A percentile compares a stretch with the other conserved stretches of the same genome.
These are phyloP conservation scores for Sugiyamaella marilandica DNA, from an alignment of 805 yeast species.

Conservation along the genomic window DNA sequence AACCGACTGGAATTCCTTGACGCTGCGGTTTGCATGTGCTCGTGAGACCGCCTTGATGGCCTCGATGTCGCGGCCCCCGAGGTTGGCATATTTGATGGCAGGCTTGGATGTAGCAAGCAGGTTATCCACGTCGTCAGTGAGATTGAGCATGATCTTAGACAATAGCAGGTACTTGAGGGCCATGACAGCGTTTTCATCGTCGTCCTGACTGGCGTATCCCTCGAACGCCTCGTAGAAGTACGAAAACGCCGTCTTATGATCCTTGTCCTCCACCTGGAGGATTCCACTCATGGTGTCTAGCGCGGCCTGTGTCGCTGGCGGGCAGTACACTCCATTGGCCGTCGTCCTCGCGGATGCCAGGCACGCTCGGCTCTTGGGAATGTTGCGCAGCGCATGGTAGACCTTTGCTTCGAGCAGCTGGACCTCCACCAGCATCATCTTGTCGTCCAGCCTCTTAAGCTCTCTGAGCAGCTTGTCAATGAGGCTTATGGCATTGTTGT, in stretches of 20 bases:
- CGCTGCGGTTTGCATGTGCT: conserved; percentile 84
- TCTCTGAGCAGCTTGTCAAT: conserved; percentile 71
- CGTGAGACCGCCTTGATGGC: conserved; percentile 92
- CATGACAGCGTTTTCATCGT: conserved; percentile 49
- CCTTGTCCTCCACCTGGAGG: conserved; percentile 93
- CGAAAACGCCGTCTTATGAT: conserved; percentile 91
- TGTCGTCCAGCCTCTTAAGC: conserved; percentile 91
- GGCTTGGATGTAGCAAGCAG: conserved; percentile 65
- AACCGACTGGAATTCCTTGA: conserved; percentile 86
- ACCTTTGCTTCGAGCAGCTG: conserved; percentile 87
- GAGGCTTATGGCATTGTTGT: conserved; percentile 65
- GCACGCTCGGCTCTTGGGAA: conserved; percentile 87
- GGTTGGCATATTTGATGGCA: conserved; percentile 56
- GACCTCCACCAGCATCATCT: conserved; percentile 90
- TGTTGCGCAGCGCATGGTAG: conserved; percentile 84
- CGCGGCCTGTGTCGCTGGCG: conserved; percentile 90
- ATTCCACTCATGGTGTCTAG: conserved; percentile 94
- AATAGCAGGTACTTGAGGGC: conserved; percentile 89
- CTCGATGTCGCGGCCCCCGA: conserved; percentile 70
- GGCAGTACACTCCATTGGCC: conserved; percentile 95
- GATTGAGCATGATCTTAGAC: conserved; percentile 87
- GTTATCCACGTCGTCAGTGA: conserved; percentile 78
- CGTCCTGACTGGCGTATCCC: conserved; percentile 64
- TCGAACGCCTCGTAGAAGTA: conserved; percentile 95
- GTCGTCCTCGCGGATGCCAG: conserved; percentile 93